phyloP scores from a whole-genome alignment of 768 basidiomycete genomes.

The Collybia sordida region DNA sequence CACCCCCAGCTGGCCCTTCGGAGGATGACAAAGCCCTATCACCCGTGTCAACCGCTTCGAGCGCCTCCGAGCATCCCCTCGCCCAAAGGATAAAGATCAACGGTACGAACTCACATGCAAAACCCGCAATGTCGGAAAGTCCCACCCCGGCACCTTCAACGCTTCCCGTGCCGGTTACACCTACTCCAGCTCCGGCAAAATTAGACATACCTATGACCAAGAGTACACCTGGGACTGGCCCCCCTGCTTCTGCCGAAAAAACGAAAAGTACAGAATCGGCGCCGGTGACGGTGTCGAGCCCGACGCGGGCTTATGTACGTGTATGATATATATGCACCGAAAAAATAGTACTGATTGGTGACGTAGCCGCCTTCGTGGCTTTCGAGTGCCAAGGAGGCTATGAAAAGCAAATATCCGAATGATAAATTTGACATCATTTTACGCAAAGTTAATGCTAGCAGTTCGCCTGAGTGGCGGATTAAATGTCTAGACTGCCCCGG shows the following conservation, averaged over 20 bases:
- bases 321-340: conserved; percentile 6
- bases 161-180: conserved; percentile 17
- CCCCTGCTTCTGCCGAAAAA: conserved; percentile 3
- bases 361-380: conserved; percentile 70
- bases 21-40: conserved; percentile 62
- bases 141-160: conserved; percentile 15
- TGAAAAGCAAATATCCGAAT: conserved; percentile 73
- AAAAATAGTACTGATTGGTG: too few species aligned
- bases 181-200: conserved; percentile 16
- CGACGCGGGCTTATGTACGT: conserved; percentile 23
- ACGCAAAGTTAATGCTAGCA: conserved; percentile 52
- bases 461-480: conserved; percentile 83
- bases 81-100: conserved; percentile 66
- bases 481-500: conserved; percentile 93
- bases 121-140: conserved; percentile 18
- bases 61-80: conserved; percentile 72
- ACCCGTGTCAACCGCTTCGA: conserved; percentile 73
- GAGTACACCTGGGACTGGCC: neutral
- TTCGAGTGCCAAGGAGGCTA: conserved; percentile 51
- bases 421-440: conserved; percentile 82
- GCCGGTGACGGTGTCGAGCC: conserved; percentile 25
- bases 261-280: conserved; percentile 3
- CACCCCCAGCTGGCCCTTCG: conserved; percentile 22
- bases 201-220: too few species aligned
- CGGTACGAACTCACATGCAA: conserved; percentile 36